Evolutionary conservation across 2,329 filamentous ascomycete genomes (phyloP), one percentile per base, ranked within the genome.

Genomic region (Aspergillus sp.): DNA sequence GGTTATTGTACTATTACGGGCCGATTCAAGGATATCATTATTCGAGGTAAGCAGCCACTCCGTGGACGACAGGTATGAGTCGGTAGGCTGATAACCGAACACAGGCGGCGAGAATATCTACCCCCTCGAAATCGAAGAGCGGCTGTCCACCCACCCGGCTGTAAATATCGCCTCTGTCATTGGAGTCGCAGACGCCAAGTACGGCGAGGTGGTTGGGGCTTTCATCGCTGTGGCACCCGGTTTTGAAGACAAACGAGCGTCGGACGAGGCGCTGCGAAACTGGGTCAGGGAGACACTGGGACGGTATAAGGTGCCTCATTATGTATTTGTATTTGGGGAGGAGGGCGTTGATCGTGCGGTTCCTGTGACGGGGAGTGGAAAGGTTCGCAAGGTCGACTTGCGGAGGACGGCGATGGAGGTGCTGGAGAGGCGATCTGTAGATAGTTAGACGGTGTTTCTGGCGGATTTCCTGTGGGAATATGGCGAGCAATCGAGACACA

Each of bases 11-110:
- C 66, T 5, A 85, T 86, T 44, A 86, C 81, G 0, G 81, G 82
- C 1, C 67, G 81, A 13, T 83, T 84, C 60, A 86, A 86, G 61
- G 82, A 86, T 37, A 84, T 86, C 22, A 84, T 86, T 36, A 86
- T 86, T 39, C 67, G 81, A 47, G 81, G 77, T 57, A 44, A 24
- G 53, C 43, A 12, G 6, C 11, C 3, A 11, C 14, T 16, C 16
- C 24, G 24, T 4, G 8, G 27, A 12, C 26, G 30, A 15, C 16
- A n/a, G 14, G 24, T 12, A 13, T 16, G n/a, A 26, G 8, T 26
- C 14, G 33, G 22, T 13, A 22, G 14, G 15, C 3, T 11, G n/a
- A n/a, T n/a, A n/a, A n/a, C n/a, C 16, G 24, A 10, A 16, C 14
- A 30, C 11, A 71, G 75, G 80, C 34, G 80, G 80, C 29, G 80